These are phyloP conservation scores for Ammopiptanthus mongolicus DNA, from an alignment of 306 rosid species.

Conservation along the genomic window DNA sequence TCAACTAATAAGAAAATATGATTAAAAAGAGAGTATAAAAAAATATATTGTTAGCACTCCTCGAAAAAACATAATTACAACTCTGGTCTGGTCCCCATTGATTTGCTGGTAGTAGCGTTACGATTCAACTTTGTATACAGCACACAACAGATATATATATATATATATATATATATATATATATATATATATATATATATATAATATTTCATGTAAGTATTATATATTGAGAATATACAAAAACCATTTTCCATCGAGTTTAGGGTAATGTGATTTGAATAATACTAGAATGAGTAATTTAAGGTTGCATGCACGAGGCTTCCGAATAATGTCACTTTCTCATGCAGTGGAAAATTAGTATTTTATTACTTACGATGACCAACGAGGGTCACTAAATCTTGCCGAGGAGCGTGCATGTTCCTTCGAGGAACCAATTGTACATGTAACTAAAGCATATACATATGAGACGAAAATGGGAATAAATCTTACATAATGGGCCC, in stretches of 20 bases:
- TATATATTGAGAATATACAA: no score
- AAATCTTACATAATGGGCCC: neutral
- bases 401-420: conserved; percentile 31
- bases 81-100: conserved; percentile 24
- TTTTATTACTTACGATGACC: conserved; percentile 26
- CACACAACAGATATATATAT: no score
- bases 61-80: neutral
- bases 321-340: conserved; percentile 56
- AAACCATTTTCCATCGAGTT: neutral
- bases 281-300: conserved; percentile 10
- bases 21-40: no score
- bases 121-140: neutral
- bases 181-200: no score
- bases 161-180: no score
- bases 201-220: no score
- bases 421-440: neutral
- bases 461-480: neutral
- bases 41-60: no score
- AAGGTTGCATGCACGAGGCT: conserved; percentile 48
- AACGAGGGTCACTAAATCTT: conserved; percentile 24
- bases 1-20: no score
- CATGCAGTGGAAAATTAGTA: conserved; percentile 7
- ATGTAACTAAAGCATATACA: neutral
- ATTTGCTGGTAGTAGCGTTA: conserved; percentile 17
- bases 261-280: conserved; percentile 21